Evolutionary conservation across 305 asterid species (phyloP).

Genomic region (Fraxinus albicans): DNA sequence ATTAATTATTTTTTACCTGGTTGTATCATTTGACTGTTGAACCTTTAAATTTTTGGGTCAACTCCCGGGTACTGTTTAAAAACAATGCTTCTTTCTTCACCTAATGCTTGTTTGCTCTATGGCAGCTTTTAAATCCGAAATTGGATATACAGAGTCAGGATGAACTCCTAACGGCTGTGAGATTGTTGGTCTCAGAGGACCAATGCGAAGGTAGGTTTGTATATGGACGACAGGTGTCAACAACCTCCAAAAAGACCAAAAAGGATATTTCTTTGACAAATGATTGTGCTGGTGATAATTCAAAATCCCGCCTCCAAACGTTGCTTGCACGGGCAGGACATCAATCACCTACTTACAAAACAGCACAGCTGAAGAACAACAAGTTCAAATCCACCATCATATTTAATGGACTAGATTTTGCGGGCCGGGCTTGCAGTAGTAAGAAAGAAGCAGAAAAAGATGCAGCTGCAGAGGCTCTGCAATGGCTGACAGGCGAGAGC

Average conservation of each 20-base stretch:
- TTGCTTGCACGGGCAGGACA: constrained; percentile 81
- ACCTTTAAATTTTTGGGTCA: not conserved
- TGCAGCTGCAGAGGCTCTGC: constrained; percentile 84
- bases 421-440: constrained; percentile 64
- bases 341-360: constrained; percentile 66
- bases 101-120: constrained; percentile 26
- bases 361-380: constrained; percentile 56
- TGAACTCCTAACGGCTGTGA: constrained; percentile 71
- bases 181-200: constrained; percentile 75
- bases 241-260: constrained; percentile 40
- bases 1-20: not conserved
- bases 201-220: constrained; percentile 85
- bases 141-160: constrained; percentile 45
- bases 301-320: constrained; percentile 74
- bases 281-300: constrained; percentile 48
- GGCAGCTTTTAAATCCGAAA: constrained; percentile 75
- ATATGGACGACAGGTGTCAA: constrained; percentile 55
- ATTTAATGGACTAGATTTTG: constrained; percentile 74
- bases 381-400: constrained; percentile 63
- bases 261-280: constrained; percentile 33
- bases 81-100: constrained; percentile 19
- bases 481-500: constrained; percentile 74
- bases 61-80: not conserved
- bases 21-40: not conserved
- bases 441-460: constrained; percentile 89